Conservation (phyloP, 345 rosid species). For the Eucalyptus dawsonii region DNA sequence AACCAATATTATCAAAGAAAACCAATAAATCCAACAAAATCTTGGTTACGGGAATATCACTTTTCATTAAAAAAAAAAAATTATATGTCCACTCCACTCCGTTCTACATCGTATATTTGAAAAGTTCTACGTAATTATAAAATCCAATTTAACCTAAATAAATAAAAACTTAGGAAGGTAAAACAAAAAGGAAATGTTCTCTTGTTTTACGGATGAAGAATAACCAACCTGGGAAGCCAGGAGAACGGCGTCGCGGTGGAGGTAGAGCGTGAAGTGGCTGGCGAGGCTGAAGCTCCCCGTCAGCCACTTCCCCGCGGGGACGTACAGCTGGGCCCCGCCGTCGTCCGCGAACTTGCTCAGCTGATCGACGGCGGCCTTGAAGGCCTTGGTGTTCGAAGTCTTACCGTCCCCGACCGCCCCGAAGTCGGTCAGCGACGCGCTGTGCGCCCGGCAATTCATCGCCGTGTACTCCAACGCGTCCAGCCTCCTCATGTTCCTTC, state of each 20-base stretch:
- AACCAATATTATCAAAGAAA: neutral
- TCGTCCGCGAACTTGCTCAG: slow-evolving; percentile 36
- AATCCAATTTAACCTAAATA: neutral
- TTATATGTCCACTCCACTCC: neutral
- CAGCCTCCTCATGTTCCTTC: slow-evolving; percentile 11
- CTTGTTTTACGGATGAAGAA: neutral
- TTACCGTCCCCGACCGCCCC: slow-evolving; percentile 87
- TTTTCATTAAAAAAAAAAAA: neutral
- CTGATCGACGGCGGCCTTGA: slow-evolving; percentile 45
- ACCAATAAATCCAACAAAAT: neutral
- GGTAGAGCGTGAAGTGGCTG: slow-evolving; percentile 83
- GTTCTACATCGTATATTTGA: neutral
- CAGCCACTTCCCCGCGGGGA: slow-evolving; percentile 83
- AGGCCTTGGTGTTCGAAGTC: slow-evolving; percentile 75
- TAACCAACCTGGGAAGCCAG: slow-evolving; percentile 65
- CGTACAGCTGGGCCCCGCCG: slow-evolving; percentile 67
- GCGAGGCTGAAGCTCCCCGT: slow-evolving; percentile 77
- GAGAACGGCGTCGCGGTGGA: slow-evolving; percentile 70
- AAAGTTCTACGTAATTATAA: too few species aligned
- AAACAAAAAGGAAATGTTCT: neutral
- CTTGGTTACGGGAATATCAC: neutral
- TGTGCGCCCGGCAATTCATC: slow-evolving; percentile 65
- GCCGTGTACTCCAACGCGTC: slow-evolving; percentile 60
- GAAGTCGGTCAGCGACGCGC: slow-evolving; percentile 68
- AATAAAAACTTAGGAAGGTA: neutral